A percentile compares a stretch with the other conserved stretches of the same genome.
phyloP scores from a whole-genome alignment of 2,329 filamentous ascomycete species.

The Apiospora rasikravindrae region DNA sequence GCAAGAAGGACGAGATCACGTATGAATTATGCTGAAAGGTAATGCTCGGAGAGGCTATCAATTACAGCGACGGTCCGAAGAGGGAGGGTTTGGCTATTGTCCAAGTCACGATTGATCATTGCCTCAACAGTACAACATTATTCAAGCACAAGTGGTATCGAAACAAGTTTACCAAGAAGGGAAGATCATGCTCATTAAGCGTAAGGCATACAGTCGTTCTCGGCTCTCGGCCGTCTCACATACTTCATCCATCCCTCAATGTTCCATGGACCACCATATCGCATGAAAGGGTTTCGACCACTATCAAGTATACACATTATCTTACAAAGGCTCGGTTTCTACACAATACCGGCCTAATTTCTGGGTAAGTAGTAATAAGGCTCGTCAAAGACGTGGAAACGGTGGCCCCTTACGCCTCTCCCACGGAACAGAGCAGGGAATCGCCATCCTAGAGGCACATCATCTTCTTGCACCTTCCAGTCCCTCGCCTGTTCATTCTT shows the following conservation, averaged over 20 bases:
- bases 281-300: background rate
- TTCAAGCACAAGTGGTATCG: background rate
- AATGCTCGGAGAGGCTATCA: background rate
- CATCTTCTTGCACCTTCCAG: slow-evolving; percentile 66
- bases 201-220: background rate
- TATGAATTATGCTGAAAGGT: background rate
- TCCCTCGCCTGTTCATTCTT: slow-evolving; percentile 58
- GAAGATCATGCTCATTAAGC: background rate
- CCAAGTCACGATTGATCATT: background rate
- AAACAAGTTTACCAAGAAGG: background rate
- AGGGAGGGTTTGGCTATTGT: background rate
- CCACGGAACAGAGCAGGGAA: slow-evolving; percentile 88
- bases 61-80: background rate
- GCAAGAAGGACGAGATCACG: background rate
- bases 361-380: slow-evolving; percentile 68
- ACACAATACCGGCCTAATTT: background rate
- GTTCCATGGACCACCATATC: background rate
- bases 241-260: background rate
- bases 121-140: background rate
- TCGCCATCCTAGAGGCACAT: slow-evolving; percentile 76
- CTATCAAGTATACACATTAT: background rate
- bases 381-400: slow-evolving; percentile 95
- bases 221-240: background rate
- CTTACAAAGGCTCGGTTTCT: background rate
- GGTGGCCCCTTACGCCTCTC: slow-evolving; percentile 84